Evolutionary conservation across 2,329 filamentous ascomycete species (phyloP).

Genomic region (Ceratocystis harringtonii): DNA sequence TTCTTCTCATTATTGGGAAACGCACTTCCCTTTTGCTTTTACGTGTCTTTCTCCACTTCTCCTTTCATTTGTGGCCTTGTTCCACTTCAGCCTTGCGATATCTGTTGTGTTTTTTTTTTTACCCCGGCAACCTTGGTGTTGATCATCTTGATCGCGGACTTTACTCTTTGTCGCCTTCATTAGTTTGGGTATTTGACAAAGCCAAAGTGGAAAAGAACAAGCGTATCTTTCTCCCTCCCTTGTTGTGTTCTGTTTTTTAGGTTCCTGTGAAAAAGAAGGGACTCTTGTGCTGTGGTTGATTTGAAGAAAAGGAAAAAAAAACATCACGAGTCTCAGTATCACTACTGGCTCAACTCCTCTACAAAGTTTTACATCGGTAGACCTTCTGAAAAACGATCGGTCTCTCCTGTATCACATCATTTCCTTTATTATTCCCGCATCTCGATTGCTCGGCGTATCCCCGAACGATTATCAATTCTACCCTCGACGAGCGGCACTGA

Average conservation of each 20-base stretch:
- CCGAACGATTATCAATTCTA: slow-evolving; percentile 13
- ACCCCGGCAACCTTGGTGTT: slow-evolving; percentile 10
- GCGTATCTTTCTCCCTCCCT: not conserved
- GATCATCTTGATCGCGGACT: slow-evolving; percentile 13
- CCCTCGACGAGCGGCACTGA: slow-evolving; percentile 18
- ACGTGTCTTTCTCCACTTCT: not conserved
- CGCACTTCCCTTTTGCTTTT: not conserved
- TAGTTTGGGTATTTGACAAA: not conserved
- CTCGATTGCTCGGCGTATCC: slow-evolving; percentile 17
- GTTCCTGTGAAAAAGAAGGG: slow-evolving; percentile 12
- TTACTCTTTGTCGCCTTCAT: not conserved
- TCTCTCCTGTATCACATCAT: not conserved
- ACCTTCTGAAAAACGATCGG: slow-evolving; percentile 13
- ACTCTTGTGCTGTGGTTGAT: not conserved
- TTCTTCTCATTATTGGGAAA: not conserved
- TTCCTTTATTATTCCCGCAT: slow-evolving; percentile 8
- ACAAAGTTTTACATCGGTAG: not conserved
- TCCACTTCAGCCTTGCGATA: slow-evolving; percentile 10
- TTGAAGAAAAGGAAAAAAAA: not conserved
- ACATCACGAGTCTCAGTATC: not conserved
- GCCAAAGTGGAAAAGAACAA: not conserved
- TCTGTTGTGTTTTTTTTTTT: not conserved
- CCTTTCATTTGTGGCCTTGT: not conserved
- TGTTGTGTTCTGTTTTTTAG: not conserved
- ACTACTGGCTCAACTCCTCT: not conserved